Evolutionary conservation across 306 rosid genomes (phyloP), one percentile per base, ranked within the genome.

Genomic region (Rosa rugosa): DNA sequence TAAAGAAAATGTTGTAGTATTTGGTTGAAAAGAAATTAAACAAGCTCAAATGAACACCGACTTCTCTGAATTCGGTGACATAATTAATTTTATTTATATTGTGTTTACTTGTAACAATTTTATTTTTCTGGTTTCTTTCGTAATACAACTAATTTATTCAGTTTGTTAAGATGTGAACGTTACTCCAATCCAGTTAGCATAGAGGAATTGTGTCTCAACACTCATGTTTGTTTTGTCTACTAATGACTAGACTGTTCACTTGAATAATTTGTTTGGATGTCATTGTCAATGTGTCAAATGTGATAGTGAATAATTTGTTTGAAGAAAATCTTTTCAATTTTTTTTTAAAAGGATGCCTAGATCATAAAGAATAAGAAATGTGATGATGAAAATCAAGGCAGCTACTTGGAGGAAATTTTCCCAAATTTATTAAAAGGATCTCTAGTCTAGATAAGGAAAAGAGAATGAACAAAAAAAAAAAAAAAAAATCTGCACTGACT

Each of bases 231-330:
- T 73, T 77, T 77, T 84, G 87, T 81, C 83, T 62, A 63, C 71
- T 69, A 75, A 76, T 79, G 79, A 79, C 75, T 67, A 66, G 79
- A 77, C 64, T 71, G 68, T 68, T 59, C 76, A 82, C 78, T 82
- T 73, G 74, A 82, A 82, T 41, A 40, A 50, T 82, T 73, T 68
- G 41, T 59, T 41, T 77, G 16, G 64, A 80, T 63, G 91, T 85
- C 89, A 63, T 69, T 70, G 57, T 87, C 89, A 31, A 45, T 75
- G 63, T 82, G 85, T 84, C 83, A n/a, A 62, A 63, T 78, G 66
- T 78, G 84, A 81, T 68, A 23, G 74, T 72, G 25, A 73, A 76
- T 71, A 27, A 1, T 27, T 27, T 27, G 31, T 1, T 73, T 78
- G 82, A 80, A 80, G 34, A 80, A 78, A 79, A 18, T 31, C 54